Conservation (phyloP, 345 rosid genomes). For the Pistacia atlantica region DNA sequence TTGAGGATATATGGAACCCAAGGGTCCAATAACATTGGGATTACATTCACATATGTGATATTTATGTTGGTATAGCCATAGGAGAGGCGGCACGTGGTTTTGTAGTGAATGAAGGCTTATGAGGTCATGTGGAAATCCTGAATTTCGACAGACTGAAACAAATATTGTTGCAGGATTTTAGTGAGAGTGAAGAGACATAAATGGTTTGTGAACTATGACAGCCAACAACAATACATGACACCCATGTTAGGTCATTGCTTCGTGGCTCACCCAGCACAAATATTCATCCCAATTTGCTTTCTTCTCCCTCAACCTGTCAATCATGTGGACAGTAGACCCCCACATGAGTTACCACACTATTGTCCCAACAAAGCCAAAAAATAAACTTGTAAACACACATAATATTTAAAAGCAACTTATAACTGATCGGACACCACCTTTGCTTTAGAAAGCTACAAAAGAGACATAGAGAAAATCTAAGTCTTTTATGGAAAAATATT, state of each 20-base stretch:
- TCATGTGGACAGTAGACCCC: conserved; percentile 19
- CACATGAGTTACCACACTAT: background rate
- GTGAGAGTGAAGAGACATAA: conserved; percentile 10
- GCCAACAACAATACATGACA: background rate
- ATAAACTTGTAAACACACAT: too few relatives aligned
- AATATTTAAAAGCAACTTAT: too few relatives aligned
- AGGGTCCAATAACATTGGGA: too few relatives aligned
- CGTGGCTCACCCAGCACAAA: conserved; percentile 19
- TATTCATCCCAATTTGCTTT: conserved; percentile 8
- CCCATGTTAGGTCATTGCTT: conserved; percentile 22
- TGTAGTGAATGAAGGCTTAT: background rate
- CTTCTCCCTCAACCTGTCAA: conserved; percentile 4
- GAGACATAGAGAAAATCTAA: too few relatives aligned
- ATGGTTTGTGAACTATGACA: background rate
- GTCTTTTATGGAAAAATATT: too few relatives aligned
- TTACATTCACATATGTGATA: too few relatives aligned
- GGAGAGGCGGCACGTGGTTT: background rate
- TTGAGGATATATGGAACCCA: too few relatives aligned
- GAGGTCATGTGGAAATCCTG: conserved; percentile 1
- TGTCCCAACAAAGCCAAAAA: too few relatives aligned
- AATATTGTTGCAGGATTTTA: background rate
- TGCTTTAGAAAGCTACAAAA: too few relatives aligned
- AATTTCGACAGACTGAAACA: background rate
- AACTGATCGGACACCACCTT: too few relatives aligned
- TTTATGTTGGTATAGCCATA: too few relatives aligned